These are phyloP conservation scores for Akebia trifoliata DNA, from an alignment of 164 flowering plant species.

Conservation along the genomic window DNA sequence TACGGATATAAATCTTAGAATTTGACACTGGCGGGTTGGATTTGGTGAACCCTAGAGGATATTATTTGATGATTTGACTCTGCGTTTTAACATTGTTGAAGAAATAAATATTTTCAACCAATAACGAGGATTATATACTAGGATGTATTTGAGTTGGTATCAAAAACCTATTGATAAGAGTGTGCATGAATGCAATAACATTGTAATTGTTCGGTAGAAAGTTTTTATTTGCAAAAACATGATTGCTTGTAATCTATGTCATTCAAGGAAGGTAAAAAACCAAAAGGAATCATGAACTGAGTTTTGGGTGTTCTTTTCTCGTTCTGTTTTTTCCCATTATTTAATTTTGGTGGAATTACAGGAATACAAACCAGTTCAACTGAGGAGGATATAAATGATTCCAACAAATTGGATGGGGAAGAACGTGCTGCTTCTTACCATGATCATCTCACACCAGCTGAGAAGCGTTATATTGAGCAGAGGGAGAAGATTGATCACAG, in stretches of 20 bases:
- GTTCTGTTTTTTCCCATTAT: too few species aligned
- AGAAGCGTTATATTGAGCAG: conserved; percentile 82
- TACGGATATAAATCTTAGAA: too few species aligned
- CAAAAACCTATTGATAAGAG: background rate
- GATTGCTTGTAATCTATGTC: too few species aligned
- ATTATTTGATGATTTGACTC: background rate
- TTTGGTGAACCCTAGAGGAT: background rate
- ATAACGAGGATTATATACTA: background rate
- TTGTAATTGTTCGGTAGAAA: background rate
- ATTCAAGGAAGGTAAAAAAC: too few species aligned
- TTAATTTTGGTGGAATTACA: conserved; percentile 29
- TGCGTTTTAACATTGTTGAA: background rate
- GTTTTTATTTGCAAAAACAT: background rate
- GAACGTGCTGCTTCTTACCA: conserved; percentile 27
- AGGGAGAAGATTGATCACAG: conserved; percentile 50
- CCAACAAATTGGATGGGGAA: conserved; percentile 29
- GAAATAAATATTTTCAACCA: too few species aligned
- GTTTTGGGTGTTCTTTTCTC: too few species aligned
- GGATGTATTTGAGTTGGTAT: background rate
- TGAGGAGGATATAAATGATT: conserved; percentile 35
- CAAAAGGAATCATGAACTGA: too few species aligned
- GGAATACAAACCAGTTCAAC: conserved; percentile 25
- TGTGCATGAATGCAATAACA: background rate
- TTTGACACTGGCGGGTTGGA: background rate
- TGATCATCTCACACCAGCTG: conserved; percentile 80